Conservation (phyloP, 441 rosid species). For the Jatropha podagrica region DNA sequence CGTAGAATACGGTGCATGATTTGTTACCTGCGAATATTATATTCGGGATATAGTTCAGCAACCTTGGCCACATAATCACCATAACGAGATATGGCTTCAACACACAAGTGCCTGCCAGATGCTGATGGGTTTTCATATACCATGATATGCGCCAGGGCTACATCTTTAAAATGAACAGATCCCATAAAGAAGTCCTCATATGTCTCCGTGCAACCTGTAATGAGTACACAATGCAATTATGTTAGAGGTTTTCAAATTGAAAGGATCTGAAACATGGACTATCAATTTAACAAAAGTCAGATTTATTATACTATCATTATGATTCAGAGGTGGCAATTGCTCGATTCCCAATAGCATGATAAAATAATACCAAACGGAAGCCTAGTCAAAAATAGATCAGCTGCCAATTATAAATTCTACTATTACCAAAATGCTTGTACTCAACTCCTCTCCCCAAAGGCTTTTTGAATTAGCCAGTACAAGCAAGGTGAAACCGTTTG, state of each 20-base stretch:
- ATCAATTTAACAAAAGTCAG: background rate
- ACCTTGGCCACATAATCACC: conserved; percentile 87
- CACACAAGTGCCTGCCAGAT: conserved; percentile 76
- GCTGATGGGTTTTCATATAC: conserved; percentile 77
- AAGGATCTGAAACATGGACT: background rate
- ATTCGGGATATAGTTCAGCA: conserved; percentile 87
- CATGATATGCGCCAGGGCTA: conserved; percentile 81
- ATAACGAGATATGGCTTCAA: conserved; percentile 83
- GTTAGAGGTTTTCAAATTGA: background rate
- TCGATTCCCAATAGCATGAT: too few species aligned
- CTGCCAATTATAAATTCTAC: too few species aligned
- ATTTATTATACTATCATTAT: background rate
- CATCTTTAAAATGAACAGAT: conserved; percentile 84
- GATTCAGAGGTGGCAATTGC: too few species aligned
- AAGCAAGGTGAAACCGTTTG: too few species aligned
- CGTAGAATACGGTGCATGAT: background rate
- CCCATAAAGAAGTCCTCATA: conserved; percentile 78
- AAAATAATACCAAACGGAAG: too few species aligned
- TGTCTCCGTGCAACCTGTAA: conserved; percentile 78
- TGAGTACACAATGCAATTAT: background rate
- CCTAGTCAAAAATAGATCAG: too few species aligned
- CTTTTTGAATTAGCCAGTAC: too few species aligned
- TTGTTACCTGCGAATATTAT: conserved; percentile 63
- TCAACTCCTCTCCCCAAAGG: too few species aligned
- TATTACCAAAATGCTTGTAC: too few species aligned